Evolutionary conservation across 345 rosid species (phyloP).

Genomic region (Eucalyptus pauciflora): DNA sequence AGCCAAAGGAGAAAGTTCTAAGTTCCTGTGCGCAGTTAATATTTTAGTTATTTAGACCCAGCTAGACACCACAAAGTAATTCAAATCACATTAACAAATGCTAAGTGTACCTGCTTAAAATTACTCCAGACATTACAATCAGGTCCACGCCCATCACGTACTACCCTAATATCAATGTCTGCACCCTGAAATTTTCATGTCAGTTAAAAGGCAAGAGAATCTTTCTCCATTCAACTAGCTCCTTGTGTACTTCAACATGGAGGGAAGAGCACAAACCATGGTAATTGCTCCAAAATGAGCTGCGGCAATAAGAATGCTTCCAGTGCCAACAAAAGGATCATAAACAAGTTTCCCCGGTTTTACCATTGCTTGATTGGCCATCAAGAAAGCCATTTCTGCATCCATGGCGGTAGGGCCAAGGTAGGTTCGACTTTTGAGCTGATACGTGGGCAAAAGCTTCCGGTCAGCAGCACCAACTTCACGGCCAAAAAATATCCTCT

Average conservation of each 20-base stretch:
- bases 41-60: background rate
- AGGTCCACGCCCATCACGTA: constrained; percentile 97
- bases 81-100: background rate
- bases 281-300: constrained; percentile 93
- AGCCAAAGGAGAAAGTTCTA: background rate
- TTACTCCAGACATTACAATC: constrained; percentile 97
- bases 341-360: constrained; percentile 72
- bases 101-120: constrained; percentile 72
- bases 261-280: constrained; percentile 35
- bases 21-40: background rate
- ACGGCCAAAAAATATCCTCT: constrained; percentile 78
- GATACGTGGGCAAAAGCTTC: constrained; percentile 76
- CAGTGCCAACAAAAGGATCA: constrained; percentile 97
- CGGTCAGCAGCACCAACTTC: constrained; percentile 92
- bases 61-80: background rate
- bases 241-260: background rate
- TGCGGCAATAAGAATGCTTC: constrained; percentile 91
- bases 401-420: constrained; percentile 99
- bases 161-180: constrained; percentile 91
- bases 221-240: background rate
- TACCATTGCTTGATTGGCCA: constrained; percentile 93
- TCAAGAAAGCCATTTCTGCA: constrained; percentile 96
- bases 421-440: constrained; percentile 73
- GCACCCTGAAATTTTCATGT: constrained; percentile 56
- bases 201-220: background rate